These are phyloP conservation scores for Geotrichum siamense DNA, from an alignment of 1,139 yeast genomes.

Conservation along the genomic window DNA sequence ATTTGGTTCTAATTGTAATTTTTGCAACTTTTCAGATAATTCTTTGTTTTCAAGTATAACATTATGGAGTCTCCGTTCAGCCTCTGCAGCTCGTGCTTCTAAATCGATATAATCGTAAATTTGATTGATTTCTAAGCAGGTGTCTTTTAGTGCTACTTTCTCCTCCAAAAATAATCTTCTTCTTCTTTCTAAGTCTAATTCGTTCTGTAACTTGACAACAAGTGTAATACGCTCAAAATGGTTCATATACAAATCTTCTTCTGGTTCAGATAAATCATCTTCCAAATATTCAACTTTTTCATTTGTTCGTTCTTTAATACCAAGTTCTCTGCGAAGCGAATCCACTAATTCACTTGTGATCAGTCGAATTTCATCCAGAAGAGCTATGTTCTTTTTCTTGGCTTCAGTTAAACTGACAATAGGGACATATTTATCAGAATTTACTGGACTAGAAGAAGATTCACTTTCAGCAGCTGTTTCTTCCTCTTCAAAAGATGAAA, in stretches of 20 bases:
- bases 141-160: slow-evolving; percentile 5
- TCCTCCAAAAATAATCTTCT: slow-evolving; percentile 29
- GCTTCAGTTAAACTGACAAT: slow-evolving; percentile 4
- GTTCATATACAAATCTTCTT: slow-evolving; percentile 14
- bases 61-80: slow-evolving; percentile 23
- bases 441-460: slow-evolving; percentile 4
- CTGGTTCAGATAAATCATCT: slow-evolving; percentile 9
- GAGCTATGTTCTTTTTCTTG: slow-evolving; percentile 10
- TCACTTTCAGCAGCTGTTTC: slow-evolving; percentile 3
- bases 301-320: slow-evolving; percentile 20
- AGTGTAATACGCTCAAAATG: slow-evolving; percentile 23
- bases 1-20: background rate
- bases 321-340: slow-evolving; percentile 34
- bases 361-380: slow-evolving; percentile 33
- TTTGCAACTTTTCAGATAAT: slow-evolving; percentile 20
- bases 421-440: background rate
- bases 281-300: slow-evolving; percentile 6
- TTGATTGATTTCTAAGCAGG: slow-evolving; percentile 12
- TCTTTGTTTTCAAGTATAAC: slow-evolving; percentile 25
- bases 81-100: slow-evolving; percentile 25
- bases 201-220: slow-evolving; percentile 27
- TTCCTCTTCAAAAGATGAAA: slow-evolving; percentile 5
- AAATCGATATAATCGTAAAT: slow-evolving; percentile 23
- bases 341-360: slow-evolving; percentile 37
- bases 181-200: slow-evolving; percentile 33